Base-by-base conservation (phyloP, 495 filamentous ascomycete genomes). In the Xanthoparmelia taractica region DNA sequence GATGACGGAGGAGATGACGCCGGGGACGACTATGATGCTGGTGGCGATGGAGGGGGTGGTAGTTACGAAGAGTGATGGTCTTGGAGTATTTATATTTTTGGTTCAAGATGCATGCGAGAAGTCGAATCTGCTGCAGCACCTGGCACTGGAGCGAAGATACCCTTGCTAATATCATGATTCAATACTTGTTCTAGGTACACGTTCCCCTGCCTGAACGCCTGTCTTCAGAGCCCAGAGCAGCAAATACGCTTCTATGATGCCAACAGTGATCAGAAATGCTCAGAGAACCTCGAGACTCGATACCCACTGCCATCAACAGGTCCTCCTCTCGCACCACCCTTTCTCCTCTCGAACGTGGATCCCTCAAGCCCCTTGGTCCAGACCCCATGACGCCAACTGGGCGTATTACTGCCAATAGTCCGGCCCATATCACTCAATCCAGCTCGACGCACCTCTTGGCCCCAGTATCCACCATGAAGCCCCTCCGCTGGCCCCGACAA, bases 1-100 rank as follows among this genome's bases (percentile, higher is more conserved):
- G 84, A 86, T 67, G 81, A 74, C 41, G 84, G 84, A 11, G 84
- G 82, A 62, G 84, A 87, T 38, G 77, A 73, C 63, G 79, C 77
- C 34, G 79, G 82, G 6, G 79, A 79, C 69, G 75, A 75, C n/a
- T 79, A 76, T 58, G 80, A 75, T 20, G 80, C 74, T 58, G 77
- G 72, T 13, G 81, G 75, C 34, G 81, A 81, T 58, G 61, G 58
- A 29, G 40, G 40, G 54, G 80, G 79, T 57, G 79, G 79, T 50
- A 76, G 71, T 11, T 81, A 78, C 67, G 27, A 48, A 2, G 56
- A 15, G 8, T 11, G 8, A 8, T 8, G 36, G 12, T 4, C 10
- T 36, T 36, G 34, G 34, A 36, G 34, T 4, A 10, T 36, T 10
- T 10, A 13, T 8, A 15, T 34, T 10, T 8, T 12, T 13, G 48